A percentile compares a stretch with the other conserved stretches of the same genome.
Conservation (phyloP, 1,284 basidiomycete species). For the Heterobasidion parviporum region DNA sequence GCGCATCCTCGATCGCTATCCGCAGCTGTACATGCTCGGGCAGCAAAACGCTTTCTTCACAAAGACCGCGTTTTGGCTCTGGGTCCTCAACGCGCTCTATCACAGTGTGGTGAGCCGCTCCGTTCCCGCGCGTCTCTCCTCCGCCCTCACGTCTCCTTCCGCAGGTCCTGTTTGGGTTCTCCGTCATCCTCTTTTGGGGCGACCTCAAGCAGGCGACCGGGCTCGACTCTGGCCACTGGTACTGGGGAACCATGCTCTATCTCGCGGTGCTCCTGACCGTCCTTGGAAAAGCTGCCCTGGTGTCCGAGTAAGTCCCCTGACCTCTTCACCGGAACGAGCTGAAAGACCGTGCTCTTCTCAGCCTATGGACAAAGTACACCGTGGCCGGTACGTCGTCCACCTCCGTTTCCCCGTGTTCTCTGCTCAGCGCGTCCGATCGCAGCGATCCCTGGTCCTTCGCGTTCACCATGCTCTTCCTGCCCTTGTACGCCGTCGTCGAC, state of each 20-base stretch:
- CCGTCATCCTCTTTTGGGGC: slow-evolving; percentile 87
- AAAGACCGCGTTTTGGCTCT: slow-evolving; percentile 91
- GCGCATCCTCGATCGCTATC: slow-evolving; percentile 93
- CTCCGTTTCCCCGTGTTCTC: slow-evolving; percentile 4
- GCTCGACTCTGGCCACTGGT: slow-evolving; percentile 88
- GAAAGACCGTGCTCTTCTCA: slow-evolving; percentile 21
- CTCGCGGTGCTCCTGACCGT: slow-evolving; percentile 91
- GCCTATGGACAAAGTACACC: slow-evolving; percentile 99
- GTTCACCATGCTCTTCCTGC: slow-evolving; percentile 92
- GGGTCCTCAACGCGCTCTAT: slow-evolving; percentile 93
- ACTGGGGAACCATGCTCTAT: slow-evolving; percentile 96
- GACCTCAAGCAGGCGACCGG: slow-evolving; percentile 80
- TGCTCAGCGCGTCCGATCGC: slow-evolving; percentile 4
- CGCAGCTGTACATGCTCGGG: slow-evolving; percentile 90
- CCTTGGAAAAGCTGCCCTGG: slow-evolving; percentile 92
- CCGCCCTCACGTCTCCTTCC: neutral
- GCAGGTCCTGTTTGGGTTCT: slow-evolving; percentile 83
- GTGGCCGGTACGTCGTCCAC: slow-evolving; percentile 58
- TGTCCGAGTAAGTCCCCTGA: slow-evolving; percentile 77
- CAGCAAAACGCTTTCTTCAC: slow-evolving; percentile 92
- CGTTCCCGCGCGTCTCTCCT: neutral
- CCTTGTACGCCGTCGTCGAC: slow-evolving; percentile 84
- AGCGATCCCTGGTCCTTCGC: slow-evolving; percentile 96
- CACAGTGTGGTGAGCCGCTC: slow-evolving; percentile 78
- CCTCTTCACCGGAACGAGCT: slow-evolving; percentile 7